These are phyloP conservation scores for Zygosaccharomyces sapae DNA, from an alignment of 1,139 yeast genomes.

Conservation along the genomic window DNA sequence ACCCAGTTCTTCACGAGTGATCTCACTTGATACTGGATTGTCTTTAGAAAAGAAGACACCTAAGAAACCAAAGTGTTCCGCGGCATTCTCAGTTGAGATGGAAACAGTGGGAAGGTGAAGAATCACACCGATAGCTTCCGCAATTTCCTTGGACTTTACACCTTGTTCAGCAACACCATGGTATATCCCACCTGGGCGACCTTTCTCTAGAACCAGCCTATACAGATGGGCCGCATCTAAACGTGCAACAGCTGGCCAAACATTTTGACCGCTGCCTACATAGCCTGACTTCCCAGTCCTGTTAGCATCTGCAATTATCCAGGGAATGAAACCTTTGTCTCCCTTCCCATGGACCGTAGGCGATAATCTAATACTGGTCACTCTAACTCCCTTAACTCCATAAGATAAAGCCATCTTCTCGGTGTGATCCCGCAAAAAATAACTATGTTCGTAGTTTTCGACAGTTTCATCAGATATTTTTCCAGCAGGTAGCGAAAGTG, in stretches of 20 bases:
- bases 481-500: slow-evolving; percentile 12
- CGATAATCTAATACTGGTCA: slow-evolving; percentile 29
- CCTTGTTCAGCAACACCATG: slow-evolving; percentile 33
- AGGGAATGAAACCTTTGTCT: slow-evolving; percentile 25
- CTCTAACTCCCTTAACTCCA: slow-evolving; percentile 28
- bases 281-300: slow-evolving; percentile 23
- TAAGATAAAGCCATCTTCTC: slow-evolving; percentile 16
- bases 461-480: slow-evolving; percentile 7
- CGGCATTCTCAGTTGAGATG: slow-evolving; percentile 4
- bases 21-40: slow-evolving; percentile 7
- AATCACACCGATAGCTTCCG: slow-evolving; percentile 27
- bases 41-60: slow-evolving; percentile 4
- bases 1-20: slow-evolving; percentile 9
- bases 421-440: slow-evolving; percentile 12
- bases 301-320: slow-evolving; percentile 18
- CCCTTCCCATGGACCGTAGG: slow-evolving; percentile 36
- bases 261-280: slow-evolving; percentile 32
- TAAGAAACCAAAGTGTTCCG: slow-evolving; percentile 6
- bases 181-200: slow-evolving; percentile 28
- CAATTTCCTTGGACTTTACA: slow-evolving; percentile 29
- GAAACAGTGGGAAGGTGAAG: slow-evolving; percentile 13
- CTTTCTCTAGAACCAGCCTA: slow-evolving; percentile 33
- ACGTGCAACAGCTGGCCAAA: slow-evolving; percentile 37
- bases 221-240: slow-evolving; percentile 36
- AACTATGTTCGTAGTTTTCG: background rate